Conservation (phyloP, 2,329 filamentous ascomycete species). For the Aspergillus felis region DNA sequence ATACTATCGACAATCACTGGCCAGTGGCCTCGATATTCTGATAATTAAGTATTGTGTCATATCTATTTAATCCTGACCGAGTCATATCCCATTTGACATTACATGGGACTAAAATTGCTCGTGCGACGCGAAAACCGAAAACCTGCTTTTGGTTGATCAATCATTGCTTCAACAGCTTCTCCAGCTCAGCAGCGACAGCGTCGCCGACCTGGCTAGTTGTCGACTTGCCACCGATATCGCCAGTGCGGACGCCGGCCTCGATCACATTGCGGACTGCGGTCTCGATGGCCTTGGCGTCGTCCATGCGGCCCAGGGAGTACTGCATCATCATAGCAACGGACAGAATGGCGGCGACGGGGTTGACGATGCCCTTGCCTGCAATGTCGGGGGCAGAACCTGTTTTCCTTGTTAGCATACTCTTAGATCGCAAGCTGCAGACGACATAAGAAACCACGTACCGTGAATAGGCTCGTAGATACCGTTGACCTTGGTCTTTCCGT, state of each 20-base stretch:
- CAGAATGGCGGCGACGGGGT: conserved; percentile 86
- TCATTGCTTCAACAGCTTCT: conserved; percentile 57
- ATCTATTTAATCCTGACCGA: conserved; percentile 10
- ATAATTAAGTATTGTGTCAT: neutral
- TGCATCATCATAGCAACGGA: conserved; percentile 94
- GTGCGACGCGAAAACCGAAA: neutral
- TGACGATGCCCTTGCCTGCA: conserved; percentile 84
- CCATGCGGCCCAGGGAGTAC: conserved; percentile 78
- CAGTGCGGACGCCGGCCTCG: conserved; percentile 73
- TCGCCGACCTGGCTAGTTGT: conserved; percentile 78
- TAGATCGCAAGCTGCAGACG: neutral
- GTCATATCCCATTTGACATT: conserved; percentile 22
- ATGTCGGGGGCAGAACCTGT: conserved; percentile 87
- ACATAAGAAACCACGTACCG: conserved; percentile 51
- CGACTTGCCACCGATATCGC: conserved; percentile 75
- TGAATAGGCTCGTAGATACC: conserved; percentile 98
- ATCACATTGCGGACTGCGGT: conserved; percentile 75
- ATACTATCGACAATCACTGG: neutral
- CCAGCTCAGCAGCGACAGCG: conserved; percentile 70
- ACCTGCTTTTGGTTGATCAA: neutral
- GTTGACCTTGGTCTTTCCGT: conserved; percentile 78
- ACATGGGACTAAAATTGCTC: neutral
- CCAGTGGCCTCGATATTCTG: neutral
- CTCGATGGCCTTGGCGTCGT: conserved; percentile 75
- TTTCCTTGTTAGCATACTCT: neutral